These are phyloP conservation scores for Teratosphaeria epicoccoides DNA, from an alignment of 2,329 filamentous ascomycete genomes.

Conservation along the genomic window DNA sequence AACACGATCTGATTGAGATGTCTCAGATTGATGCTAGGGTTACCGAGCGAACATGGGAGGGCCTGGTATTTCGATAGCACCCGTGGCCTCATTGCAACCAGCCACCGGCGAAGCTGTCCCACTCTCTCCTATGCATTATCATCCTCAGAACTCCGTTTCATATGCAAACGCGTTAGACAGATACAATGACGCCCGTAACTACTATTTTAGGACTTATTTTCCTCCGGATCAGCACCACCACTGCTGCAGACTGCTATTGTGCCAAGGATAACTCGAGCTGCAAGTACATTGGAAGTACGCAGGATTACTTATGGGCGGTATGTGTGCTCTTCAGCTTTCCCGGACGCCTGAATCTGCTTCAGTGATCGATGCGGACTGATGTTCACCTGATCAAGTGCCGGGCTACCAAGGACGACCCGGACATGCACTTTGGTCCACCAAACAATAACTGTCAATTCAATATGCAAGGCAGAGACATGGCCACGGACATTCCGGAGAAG, in stretches of 20 bases:
- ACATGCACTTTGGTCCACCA: neutral
- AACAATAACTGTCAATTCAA: neutral
- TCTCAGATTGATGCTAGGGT: neutral
- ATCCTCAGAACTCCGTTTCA: no score
- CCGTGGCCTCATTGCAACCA: no score
- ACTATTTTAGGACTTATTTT: neutral
- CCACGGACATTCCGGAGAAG: neutral
- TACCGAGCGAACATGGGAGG: neutral
- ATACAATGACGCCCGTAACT: neutral
- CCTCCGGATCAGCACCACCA: neutral
- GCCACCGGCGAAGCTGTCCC: no score
- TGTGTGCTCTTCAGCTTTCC: neutral
- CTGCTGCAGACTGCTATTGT: neutral
- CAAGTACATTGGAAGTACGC: neutral
- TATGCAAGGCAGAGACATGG: neutral
- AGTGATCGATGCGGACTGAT: neutral
- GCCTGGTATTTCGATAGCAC: neutral
- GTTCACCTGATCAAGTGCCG: neutral
- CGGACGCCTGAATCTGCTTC: neutral
- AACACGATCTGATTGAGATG: neutral
- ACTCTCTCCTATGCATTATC: no score
- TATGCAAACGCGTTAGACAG: neutral
- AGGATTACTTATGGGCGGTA: neutral
- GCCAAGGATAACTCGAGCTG: neutral
- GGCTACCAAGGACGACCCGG: neutral